Evolutionary conservation across 2,329 filamentous ascomycete species (phyloP).

Genomic region (Thielaviopsis musarum): DNA sequence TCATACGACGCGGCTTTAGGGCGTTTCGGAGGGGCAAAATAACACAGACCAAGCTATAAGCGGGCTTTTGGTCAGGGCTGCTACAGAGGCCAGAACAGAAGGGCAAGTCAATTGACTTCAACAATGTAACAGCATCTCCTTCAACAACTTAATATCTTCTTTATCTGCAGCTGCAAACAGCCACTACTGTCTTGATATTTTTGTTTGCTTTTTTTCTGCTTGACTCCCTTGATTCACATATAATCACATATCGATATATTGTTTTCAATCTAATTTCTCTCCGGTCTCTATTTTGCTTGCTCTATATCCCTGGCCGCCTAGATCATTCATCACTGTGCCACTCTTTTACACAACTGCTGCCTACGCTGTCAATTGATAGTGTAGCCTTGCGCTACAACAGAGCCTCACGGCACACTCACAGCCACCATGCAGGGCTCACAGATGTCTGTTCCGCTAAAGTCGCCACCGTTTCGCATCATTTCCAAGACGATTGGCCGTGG

Average conservation of each 20-base stretch:
- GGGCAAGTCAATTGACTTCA: no score
- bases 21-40: background rate
- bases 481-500: conserved; percentile 94
- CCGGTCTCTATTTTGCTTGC: no score
- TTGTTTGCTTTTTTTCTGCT: no score
- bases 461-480: conserved; percentile 84
- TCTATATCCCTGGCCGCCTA: background rate
- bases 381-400: background rate
- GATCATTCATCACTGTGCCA: background rate
- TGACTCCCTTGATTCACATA: no score
- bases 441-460: conserved; percentile 63
- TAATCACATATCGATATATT: no score
- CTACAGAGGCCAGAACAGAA: no score
- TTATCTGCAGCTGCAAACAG: no score
- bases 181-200: no score
- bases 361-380: background rate
- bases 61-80: background rate
- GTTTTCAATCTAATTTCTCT: no score
- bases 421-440: conserved; percentile 42
- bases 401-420: background rate
- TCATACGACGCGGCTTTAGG: no score
- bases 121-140: no score
- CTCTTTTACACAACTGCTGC: background rate
- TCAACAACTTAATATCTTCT: no score
- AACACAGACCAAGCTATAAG: background rate